Evolutionary conservation across 192 early-diverging fungal species (phyloP).

Genomic region (Kappamyces sp.): DNA sequence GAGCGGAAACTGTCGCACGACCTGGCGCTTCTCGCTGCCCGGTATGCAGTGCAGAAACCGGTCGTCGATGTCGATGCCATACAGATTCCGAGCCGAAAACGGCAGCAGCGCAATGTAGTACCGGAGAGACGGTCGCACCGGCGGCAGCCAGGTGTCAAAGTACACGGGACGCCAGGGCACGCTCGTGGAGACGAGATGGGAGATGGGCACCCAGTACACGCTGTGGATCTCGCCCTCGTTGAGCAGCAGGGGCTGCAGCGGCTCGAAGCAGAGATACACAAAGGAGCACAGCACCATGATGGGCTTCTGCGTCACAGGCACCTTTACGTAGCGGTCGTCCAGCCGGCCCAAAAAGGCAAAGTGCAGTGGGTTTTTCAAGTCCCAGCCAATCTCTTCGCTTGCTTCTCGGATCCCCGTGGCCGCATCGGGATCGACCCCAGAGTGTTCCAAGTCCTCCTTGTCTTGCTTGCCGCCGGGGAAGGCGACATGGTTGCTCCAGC

Average conservation of each 20-base stretch:
- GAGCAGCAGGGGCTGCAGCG: too few relatives aligned
- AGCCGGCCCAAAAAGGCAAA: constrained; percentile 3
- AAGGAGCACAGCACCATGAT: constrained; percentile 16
- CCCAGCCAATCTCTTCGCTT: constrained; percentile 10
- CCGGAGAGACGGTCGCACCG: too few relatives aligned
- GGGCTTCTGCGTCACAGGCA: constrained; percentile 1
- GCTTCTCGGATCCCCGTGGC: constrained; percentile 1
- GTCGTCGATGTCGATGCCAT: constrained; percentile 12
- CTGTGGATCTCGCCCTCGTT: background rate
- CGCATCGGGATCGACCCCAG: constrained; percentile 5
- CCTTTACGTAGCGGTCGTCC: constrained; percentile 14
- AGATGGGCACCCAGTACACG: constrained; percentile 12
- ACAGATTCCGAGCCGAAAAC: too few relatives aligned
- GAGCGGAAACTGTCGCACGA: constrained; percentile 3
- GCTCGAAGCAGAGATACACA: too few relatives aligned
- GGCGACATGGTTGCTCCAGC: constrained; percentile 12
- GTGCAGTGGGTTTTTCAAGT: background rate
- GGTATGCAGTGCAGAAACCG: too few relatives aligned
- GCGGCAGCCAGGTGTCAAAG: too few relatives aligned
- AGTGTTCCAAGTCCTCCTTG: too few relatives aligned
- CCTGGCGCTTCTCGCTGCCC: too few relatives aligned
- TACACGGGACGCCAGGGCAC: too few relatives aligned
- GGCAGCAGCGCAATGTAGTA: too few relatives aligned
- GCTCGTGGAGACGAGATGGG: too few relatives aligned
- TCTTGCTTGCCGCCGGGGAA: constrained; percentile 12